phyloP scores from a whole-genome alignment of 768 basidiomycete genomes.

The Melanogaster broomeanus region DNA sequence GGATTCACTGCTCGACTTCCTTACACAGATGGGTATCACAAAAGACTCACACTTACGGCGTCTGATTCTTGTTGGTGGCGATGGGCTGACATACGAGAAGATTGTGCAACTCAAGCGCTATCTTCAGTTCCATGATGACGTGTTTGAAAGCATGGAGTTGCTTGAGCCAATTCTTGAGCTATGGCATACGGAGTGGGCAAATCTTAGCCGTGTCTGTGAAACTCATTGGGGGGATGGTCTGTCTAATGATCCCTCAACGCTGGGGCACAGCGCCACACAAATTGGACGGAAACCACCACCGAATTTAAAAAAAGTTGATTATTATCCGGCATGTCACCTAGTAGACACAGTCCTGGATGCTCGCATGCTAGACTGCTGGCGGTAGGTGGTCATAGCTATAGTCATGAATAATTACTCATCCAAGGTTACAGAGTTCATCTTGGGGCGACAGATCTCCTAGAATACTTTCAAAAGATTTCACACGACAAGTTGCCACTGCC shows the following conservation, averaged over 20 bases:
- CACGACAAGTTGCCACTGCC: too few species aligned
- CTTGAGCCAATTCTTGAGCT: conserved; percentile 6
- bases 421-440: not conserved
- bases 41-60: conserved; percentile 17
- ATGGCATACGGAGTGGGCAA: conserved; percentile 15
- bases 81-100: conserved; percentile 39
- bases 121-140: conserved; percentile 14
- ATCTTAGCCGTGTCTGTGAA: conserved; percentile 19
- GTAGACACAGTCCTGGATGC: conserved; percentile 27
- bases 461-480: too few species aligned
- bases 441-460: not conserved
- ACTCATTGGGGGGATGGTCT: conserved; percentile 31
- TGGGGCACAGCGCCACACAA: conserved; percentile 28
- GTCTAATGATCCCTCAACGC: conserved; percentile 27
- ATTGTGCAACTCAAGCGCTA: conserved; percentile 11
- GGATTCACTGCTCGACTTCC: conserved; percentile 35
- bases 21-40: conserved; percentile 32
- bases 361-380: conserved; percentile 4
- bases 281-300: conserved; percentile 29
- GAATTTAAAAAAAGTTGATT: conserved; percentile 38
- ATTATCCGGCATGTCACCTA: conserved; percentile 25
- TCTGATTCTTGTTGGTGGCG: conserved; percentile 32
- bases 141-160: conserved; percentile 1
- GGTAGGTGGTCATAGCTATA: not conserved
- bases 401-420: not conserved